Evolutionary conservation across 2,329 filamentous ascomycete genomes (phyloP), one percentile per base, ranked within the genome.

Genomic region (Sarocladiaceae sp.): DNA sequence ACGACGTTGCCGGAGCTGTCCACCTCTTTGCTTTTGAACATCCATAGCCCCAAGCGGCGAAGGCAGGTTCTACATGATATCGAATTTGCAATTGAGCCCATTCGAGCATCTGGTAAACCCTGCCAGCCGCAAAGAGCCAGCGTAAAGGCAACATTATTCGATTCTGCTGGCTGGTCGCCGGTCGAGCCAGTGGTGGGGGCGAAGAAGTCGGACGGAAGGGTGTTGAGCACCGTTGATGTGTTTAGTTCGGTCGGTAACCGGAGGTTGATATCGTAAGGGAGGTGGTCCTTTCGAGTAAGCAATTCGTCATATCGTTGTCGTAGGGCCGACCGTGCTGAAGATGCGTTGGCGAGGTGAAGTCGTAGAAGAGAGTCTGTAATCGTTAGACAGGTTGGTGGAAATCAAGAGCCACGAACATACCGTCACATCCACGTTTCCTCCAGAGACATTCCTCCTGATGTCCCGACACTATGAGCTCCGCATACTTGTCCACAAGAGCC

Each of bases 31-130:
- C 84, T 86, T 62, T 84, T 87, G 66, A 96, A 97, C 75, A 99
- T 87, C 94, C 94, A 99, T 2, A 99, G 76, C 0, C 94, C 94
- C 0, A 97, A 76, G 1, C 92, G 84, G 54, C 94, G 84, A 62
- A 96, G 88, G 65, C 94, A 99, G 18, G 90, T 88, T 54, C 86
- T 80, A 67, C 94, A 99, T 4, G 84, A 84, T 5, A 88, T 85
- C 15, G 93, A 81, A 55, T 90, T 87, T 36, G 86, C 83, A 20
- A 87, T 81, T 1, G 82, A 69, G 64, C 84, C 67, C 61, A 83
- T 70, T 64, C 76, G 70, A 12, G 71, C 57, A 58, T 81, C 78
- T 6, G 70, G 72, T 2, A 83, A 72, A n/a, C 83, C 83, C 60
- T 90, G 82, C 88, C 89, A 93, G 29, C 89, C 89, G 54, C 87